Base-by-base conservation (phyloP, 441 rosid genomes). In the Arabidopsis lyrata region DNA sequence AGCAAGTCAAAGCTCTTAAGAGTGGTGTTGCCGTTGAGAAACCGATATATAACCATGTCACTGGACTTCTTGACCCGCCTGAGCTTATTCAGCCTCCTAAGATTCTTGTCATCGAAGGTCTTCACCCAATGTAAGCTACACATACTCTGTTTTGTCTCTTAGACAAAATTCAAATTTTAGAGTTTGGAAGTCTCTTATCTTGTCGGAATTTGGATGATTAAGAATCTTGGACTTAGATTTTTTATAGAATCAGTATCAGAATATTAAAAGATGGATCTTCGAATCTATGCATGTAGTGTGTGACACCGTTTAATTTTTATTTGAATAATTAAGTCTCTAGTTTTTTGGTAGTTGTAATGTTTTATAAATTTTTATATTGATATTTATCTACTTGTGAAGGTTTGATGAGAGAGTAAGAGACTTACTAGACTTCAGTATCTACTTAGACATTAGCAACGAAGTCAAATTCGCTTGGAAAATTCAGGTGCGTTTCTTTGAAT, bases 401-500 rank as follows among this genome's bases (percentile, higher is more conserved):
- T 95, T 60, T 75, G 99, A 95, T 81, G 75, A 78, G 76, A 87
- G 99, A 8, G 99, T 95, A 56, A 87, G 99, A 78, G 89, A 89
- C 6, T 86, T 95, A 4, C 70, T 95, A 44, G 98, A 95, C 92
- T 92, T 95, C 83, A 89, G 99, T 66, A 90, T 95, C 80, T 90
- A 95, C 87, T 88, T 95, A 85, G 99, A 95, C 81, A 95, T 95
- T 39, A 95, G 99, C 87, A 88, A 90, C 36, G 97, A 92, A 66
- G 98, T 95, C 80, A 95, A 95, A 60, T 95, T 95, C 82, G 95
- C 99, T 49, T 95, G 99, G 98, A 95, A 95, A 68, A 95, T 92
- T 55, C 99, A 92, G 97, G 99, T 95, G 27, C 8, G 27, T 71
- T 49, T 49, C 53, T 11, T 59, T 58, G 27, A 34, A 6, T 32